A percentile compares a stretch with the other conserved stretches of the same genome.
Evolutionary conservation across 441 rosid genomes (phyloP).

Genomic region (Daphne laureola): DNA sequence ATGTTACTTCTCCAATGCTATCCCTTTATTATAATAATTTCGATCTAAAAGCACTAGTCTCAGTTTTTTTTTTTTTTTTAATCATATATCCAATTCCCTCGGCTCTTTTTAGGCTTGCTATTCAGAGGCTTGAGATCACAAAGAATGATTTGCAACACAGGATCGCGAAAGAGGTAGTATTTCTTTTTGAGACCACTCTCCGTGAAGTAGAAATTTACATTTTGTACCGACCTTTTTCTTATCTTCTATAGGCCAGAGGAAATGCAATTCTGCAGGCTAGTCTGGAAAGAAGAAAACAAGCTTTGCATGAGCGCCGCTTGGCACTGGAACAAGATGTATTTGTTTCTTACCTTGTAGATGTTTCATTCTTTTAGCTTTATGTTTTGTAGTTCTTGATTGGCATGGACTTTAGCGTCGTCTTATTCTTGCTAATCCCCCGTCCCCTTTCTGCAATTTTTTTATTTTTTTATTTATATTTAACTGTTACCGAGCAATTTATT

Average conservation of each 20-base stretch:
- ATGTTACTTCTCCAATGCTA: constrained; percentile 30
- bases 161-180: constrained; percentile 90
- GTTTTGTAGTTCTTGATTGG: not conserved
- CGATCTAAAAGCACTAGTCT: not conserved
- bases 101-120: constrained; percentile 71
- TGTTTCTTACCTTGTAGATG: constrained; percentile 17
- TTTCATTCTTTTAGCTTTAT: constrained; percentile 11
- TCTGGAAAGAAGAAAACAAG: constrained; percentile 97
- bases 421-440: not conserved
- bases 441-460: not conserved
- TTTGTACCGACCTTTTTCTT: constrained; percentile 20
- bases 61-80: not conserved
- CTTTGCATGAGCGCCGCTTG: constrained; percentile 92
- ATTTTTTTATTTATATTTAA: no score
- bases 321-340: constrained; percentile 98
- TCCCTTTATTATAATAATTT: constrained; percentile 9
- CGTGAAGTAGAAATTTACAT: constrained; percentile 10
- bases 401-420: constrained; percentile 4
- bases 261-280: constrained; percentile 97
- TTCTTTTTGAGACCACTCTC: constrained; percentile 13
- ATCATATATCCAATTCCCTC: constrained; percentile 13
- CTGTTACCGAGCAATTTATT: no score
- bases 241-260: constrained; percentile 75
- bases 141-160: constrained; percentile 90
- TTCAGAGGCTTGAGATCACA: constrained; percentile 90